Percentiles rank a stretch among this genome's conserved stretches.
Evolutionary conservation across 345 rosid species (phyloP).

Genomic region (Citrus trifoliata): DNA sequence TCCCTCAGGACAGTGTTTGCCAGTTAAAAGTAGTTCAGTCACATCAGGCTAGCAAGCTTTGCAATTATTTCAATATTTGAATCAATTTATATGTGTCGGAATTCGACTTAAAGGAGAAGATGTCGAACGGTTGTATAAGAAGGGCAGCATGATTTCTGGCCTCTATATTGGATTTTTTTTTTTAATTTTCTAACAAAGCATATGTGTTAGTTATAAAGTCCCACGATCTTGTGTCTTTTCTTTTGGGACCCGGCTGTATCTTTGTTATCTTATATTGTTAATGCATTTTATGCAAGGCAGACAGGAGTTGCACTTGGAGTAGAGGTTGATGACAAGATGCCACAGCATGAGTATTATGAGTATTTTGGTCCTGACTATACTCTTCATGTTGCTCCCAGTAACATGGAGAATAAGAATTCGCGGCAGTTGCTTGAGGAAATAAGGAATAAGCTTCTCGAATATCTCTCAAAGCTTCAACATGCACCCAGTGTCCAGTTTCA

Average conservation of each 20-base stretch:
- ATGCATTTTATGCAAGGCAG: conserved; percentile 27
- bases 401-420: conserved; percentile 70
- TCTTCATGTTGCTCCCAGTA: conserved; percentile 70
- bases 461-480: conserved; percentile 93
- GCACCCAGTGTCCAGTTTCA: conserved; percentile 96
- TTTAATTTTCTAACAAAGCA: not conserved
- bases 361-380: conserved; percentile 65
- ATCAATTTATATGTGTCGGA: not conserved
- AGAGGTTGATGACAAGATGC: conserved; percentile 69
- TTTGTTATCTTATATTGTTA: not conserved
- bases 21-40: not conserved
- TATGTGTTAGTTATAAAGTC: not conserved
- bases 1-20: not conserved
- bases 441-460: conserved; percentile 71
- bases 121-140: not conserved
- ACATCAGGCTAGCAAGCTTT: not conserved
- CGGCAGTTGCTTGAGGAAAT: conserved; percentile 76
- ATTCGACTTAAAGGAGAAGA: not conserved
- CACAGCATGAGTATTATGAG: conserved; percentile 62
- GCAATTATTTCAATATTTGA: not conserved
- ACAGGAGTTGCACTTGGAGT: conserved; percentile 68
- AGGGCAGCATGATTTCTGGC: not conserved
- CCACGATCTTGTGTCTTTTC: not conserved
- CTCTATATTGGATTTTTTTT: no score
- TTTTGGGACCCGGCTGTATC: not conserved